phyloP scores from a whole-genome alignment of 2,329 filamentous ascomycete species.

The Neophaeococcomyces aloes region DNA sequence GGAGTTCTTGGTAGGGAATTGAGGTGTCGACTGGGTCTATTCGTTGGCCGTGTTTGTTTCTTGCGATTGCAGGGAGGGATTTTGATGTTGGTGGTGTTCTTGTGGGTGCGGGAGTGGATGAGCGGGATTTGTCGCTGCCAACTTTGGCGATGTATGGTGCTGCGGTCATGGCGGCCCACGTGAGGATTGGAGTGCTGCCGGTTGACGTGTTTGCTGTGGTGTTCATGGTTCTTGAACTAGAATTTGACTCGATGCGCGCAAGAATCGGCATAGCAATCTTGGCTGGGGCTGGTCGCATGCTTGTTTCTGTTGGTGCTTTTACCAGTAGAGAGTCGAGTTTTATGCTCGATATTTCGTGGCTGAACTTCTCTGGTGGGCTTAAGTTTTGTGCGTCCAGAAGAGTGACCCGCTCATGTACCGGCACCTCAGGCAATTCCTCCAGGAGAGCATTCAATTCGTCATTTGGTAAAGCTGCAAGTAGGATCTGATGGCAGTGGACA shows the following conservation, averaged over 20 bases:
- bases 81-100: slow-evolving; percentile 31
- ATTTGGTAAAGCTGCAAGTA: slow-evolving; percentile 50
- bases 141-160: slow-evolving; percentile 14
- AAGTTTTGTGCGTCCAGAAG: slow-evolving; percentile 35
- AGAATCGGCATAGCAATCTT: slow-evolving; percentile 26
- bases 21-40: slow-evolving; percentile 43
- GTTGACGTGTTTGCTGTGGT: slow-evolving; percentile 22
- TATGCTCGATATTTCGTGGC: slow-evolving; percentile 41
- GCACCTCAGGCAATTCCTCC: slow-evolving; percentile 27
- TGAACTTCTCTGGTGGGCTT: slow-evolving; percentile 36
- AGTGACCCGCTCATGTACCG: slow-evolving; percentile 40
- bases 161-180: slow-evolving; percentile 28
- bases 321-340: slow-evolving; percentile 12
- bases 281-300: slow-evolving; percentile 20
- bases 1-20: slow-evolving; percentile 46
- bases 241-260: slow-evolving; percentile 29
- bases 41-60: slow-evolving; percentile 50
- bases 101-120: slow-evolving; percentile 27
- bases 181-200: slow-evolving; percentile 21
- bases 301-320: slow-evolving; percentile 2
- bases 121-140: slow-evolving; percentile 11
- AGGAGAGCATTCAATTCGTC: slow-evolving; percentile 43
- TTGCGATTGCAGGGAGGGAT: slow-evolving; percentile 34
- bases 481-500: slow-evolving; percentile 50
- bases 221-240: slow-evolving; percentile 27